Conservation (phyloP, 2,329 filamentous ascomycete species). For the Amphichorda felina region DNA sequence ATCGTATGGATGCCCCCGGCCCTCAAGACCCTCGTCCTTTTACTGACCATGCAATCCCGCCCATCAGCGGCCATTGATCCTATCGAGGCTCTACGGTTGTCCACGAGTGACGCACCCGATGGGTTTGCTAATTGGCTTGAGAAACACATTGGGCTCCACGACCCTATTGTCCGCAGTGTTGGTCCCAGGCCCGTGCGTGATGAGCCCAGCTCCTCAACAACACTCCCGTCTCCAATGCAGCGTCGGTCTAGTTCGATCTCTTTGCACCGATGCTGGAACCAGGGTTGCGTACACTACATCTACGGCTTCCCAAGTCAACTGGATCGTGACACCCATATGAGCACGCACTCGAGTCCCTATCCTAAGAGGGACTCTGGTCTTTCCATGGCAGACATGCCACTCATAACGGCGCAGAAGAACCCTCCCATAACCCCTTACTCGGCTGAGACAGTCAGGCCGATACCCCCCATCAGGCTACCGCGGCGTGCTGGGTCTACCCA, state of each 20-base stretch:
- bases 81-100: constrained; percentile 15
- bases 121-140: constrained; percentile 41
- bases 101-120: constrained; percentile 22
- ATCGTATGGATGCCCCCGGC: not conserved
- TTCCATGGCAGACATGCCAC: constrained; percentile 15
- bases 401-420: constrained; percentile 3
- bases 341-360: constrained; percentile 25
- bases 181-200: no score
- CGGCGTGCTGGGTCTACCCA: constrained; percentile 2
- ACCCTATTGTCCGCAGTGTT: constrained; percentile 25
- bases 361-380: constrained; percentile 32
- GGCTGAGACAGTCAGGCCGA: not conserved
- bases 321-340: constrained; percentile 39
- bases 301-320: constrained; percentile 41
- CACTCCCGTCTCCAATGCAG: not conserved
- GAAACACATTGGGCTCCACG: constrained; percentile 34
- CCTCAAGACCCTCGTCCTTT: not conserved
- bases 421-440: not conserved
- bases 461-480: not conserved
- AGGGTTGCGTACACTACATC: constrained; percentile 43
- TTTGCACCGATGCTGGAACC: constrained; percentile 41
- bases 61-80: constrained; percentile 16
- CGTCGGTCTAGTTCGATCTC: not conserved
- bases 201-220: not conserved
- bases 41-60: not conserved